Evolutionary conservation across 2,329 filamentous ascomycete genomes (phyloP), one percentile per base, ranked within the genome.

Genomic region (Ophiocordyceps camponoti-leonardi): DNA sequence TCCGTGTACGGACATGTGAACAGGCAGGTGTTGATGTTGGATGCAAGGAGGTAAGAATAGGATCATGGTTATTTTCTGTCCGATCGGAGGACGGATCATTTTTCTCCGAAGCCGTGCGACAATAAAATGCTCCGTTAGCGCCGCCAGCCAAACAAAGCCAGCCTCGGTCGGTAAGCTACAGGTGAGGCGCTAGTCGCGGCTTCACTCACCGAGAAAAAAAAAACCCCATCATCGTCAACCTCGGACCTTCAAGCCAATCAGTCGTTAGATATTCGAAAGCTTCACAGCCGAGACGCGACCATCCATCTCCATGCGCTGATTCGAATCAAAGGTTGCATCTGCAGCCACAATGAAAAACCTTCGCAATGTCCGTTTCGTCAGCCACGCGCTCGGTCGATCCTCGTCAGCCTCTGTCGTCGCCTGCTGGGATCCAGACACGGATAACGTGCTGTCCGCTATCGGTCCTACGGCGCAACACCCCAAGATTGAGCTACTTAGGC

Each of bases 341-440:
- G 35, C 35, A 39, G 43, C 45, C 50, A 50, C 52, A 47, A 96
- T 96, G 90, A 82, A 86, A 60, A 96, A 95, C 63, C 73, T 96
- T 54, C 81, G 78, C 64, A 87, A 81, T 61, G 78, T 87, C 56
- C 77, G 75, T 58, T 80, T 84, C 60, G 73, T 75, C 54, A 69
- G 76, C 59, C 80, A 80, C 66, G 72, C 79, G 51, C 69, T 73
- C 45, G 62, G 71, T 50, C 70, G 75, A 7, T n/a, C 40, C 49
- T 31, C 37, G 11, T 20, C 26, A 8, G 39, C 16, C 44, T 69
- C 92, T 56, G 82, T 85, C 45, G 81, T 86, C 28, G 77, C 81
- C 47, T 83, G 86, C 56, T 96, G 90, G 90, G 87, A 96, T 65
- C 73, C 81, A 43, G 73, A 79, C 49, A 79, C 75, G 51, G 83